Evolutionary conservation across 2,329 filamentous ascomycete genomes (phyloP), one percentile per base, ranked within the genome.

Genomic region (Penicillium psychrosexuale): DNA sequence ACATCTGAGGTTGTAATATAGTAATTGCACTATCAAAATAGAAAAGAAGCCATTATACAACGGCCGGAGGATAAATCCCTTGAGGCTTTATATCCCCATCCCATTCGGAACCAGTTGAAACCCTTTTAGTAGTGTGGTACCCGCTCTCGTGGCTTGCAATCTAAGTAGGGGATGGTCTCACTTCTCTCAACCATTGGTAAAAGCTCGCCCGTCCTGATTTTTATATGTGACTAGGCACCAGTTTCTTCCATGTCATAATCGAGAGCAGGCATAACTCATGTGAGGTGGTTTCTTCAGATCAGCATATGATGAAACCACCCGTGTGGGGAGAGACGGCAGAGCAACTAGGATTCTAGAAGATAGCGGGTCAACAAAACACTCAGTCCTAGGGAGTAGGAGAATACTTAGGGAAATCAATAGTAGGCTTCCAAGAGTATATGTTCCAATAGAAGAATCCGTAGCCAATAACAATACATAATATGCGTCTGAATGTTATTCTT

Each of bases 311-410:
- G 45, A 53, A 48, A 53, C 31, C 31, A 31, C 49, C 40, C 15
- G 34, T 51, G 52, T 54, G 52, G 47, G 39, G 52, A 54, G 50
- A 48, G 43, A 50, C 47, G 47, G 47, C 38, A 50, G 38, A 13
- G 37, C 19, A 43, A 34, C 28, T 28, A n/a, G 24, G 19, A 45
- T 54, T 54, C 52, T 54, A 54, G 52, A 54, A 54, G 47, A 51
- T 54, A 45, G 52, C 52, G 52, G 52, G 52, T 54, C 52, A 53
- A 34, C 17, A 46, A 43, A 53, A 37, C 38, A 5, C 13, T 33
- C 31, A 33, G 31, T 8, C 6, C 5, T 15, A 7, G 2, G 31
- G 13, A 33, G 31, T 13, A 47, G n/a, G 15, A 13, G 31, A 31
- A 38, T 9, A 22, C 30, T 15, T 24, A 33, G 19, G 9, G 30